Evolutionary conservation across 371 early-diverging fungal species (phyloP).

Genomic region (Rhizomucor miehei): DNA sequence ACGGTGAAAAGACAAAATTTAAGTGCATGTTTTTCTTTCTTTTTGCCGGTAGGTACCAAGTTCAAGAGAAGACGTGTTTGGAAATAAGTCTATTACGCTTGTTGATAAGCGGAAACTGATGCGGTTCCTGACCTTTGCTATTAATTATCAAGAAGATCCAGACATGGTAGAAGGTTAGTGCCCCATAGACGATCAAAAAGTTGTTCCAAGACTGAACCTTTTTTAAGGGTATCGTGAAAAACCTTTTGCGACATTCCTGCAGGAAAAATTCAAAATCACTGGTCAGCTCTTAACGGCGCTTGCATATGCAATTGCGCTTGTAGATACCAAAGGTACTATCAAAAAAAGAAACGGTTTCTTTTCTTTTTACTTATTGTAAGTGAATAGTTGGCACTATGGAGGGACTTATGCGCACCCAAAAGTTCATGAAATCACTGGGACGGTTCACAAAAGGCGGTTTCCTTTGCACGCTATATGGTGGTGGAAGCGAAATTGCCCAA

Average conservation of each 20-base stretch:
- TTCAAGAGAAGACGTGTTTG: constrained; percentile 93
- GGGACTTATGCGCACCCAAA: constrained; percentile 65
- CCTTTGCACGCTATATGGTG: constrained; percentile 84
- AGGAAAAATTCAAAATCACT: constrained; percentile 63
- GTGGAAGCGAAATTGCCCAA: constrained; percentile 88
- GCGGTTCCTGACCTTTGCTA: constrained; percentile 77
- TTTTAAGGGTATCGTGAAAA: constrained; percentile 2
- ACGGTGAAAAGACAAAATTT: background rate
- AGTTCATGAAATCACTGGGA: constrained; percentile 82
- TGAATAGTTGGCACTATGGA: constrained; percentile 30
- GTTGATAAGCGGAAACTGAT: constrained; percentile 88
- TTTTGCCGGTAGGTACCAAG: constrained; percentile 65
- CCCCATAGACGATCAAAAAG: background rate
- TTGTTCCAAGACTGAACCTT: background rate
- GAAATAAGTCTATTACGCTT: constrained; percentile 66
- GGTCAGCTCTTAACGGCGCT: constrained; percentile 67
- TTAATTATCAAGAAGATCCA: constrained; percentile 44
- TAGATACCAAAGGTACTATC: constrained; percentile 33
- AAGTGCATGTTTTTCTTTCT: background rate
- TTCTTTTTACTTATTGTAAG: background rate
- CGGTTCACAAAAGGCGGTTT: constrained; percentile 85
- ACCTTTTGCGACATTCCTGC: constrained; percentile 48
- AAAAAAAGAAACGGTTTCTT: too few relatives aligned
- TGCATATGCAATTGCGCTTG: constrained; percentile 70
- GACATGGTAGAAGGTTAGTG: constrained; percentile 29